A percentile compares a stretch with the other conserved stretches of the same genome.
phyloP scores from a whole-genome alignment of 2,329 filamentous ascomycete genomes.

The Colletotrichum melonis region DNA sequence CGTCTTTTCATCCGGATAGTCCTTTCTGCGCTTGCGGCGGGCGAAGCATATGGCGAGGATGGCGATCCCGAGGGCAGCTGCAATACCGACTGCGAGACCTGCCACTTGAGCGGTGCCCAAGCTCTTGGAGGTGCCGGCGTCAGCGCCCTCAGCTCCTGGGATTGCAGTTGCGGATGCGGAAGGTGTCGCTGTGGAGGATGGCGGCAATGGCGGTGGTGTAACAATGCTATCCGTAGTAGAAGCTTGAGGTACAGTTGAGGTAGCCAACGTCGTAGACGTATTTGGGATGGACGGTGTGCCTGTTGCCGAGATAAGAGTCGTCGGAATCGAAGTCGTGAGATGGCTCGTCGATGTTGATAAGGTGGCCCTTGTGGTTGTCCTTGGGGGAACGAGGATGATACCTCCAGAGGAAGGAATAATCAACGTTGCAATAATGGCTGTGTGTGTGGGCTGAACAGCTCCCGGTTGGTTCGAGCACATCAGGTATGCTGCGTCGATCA shows the following conservation, averaged over 20 bases:
- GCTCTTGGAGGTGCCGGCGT: conserved; percentile 17
- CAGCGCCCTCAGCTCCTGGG: conserved; percentile 26
- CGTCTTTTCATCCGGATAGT: conserved; percentile 49
- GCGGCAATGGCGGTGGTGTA: conserved; percentile 14
- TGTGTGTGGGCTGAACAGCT: conserved; percentile 68
- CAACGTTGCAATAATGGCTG: conserved; percentile 68
- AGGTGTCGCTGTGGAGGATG: conserved; percentile 12
- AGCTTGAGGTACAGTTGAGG: conserved; percentile 1
- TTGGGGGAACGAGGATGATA: conserved; percentile 44
- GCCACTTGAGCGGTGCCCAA: conserved; percentile 33
- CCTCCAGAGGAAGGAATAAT: conserved; percentile 51
- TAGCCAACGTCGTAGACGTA: conserved; percentile 33
- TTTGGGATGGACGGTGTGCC: conserved; percentile 8
- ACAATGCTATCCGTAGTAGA: conserved; percentile 31
- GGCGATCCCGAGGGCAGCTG: conserved; percentile 49
- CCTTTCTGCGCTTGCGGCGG: conserved; percentile 54
- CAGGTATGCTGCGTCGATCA: conserved; percentile 61
- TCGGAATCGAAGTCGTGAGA: conserved; percentile 27
- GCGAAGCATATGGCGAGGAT: conserved; percentile 59
- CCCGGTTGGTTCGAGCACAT: conserved; percentile 66
- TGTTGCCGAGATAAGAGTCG: conserved; percentile 26
- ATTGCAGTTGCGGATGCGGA: conserved; percentile 15
- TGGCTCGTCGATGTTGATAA: conserved; percentile 30
- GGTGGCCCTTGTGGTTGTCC: conserved; percentile 4
- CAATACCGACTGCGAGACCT: conserved; percentile 34